Evolutionary conservation across 2,329 filamentous ascomycete species (phyloP).

Genomic region (Lachnellula cervina): DNA sequence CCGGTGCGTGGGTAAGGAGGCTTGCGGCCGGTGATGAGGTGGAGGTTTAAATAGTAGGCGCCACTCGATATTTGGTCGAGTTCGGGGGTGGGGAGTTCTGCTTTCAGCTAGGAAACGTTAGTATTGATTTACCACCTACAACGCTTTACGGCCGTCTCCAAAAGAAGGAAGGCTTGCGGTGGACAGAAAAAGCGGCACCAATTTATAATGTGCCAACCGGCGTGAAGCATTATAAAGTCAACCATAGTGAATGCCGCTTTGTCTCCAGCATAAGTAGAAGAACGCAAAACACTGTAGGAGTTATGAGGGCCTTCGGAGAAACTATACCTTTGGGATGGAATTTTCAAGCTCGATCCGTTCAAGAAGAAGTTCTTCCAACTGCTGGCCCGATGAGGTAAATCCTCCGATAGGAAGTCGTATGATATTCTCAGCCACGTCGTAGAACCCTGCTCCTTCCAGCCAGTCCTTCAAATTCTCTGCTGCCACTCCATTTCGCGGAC

Average conservation of each 20-base stretch:
- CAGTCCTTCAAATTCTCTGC: conserved; percentile 27
- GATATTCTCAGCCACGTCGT: conserved; percentile 27
- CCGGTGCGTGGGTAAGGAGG: conserved; percentile 23
- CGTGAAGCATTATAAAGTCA: too few relatives aligned
- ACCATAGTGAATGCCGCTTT: too few relatives aligned
- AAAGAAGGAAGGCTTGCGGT: too few relatives aligned
- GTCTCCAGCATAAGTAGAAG: too few relatives aligned
- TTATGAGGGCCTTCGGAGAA: neutral
- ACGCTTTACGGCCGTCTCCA: too few relatives aligned
- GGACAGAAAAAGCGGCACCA: too few relatives aligned
- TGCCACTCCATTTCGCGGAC: conserved; percentile 25
- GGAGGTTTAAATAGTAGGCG: conserved; percentile 24
- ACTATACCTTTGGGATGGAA: conserved; percentile 19
- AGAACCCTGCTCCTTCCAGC: conserved; percentile 30
- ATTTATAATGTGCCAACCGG: too few relatives aligned
- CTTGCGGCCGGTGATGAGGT: conserved; percentile 30
- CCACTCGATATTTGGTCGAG: conserved; percentile 17
- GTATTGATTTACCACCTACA: neutral
- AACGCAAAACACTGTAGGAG: too few relatives aligned
- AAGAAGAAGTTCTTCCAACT: conserved; percentile 20
- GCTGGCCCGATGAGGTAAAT: conserved; percentile 13
- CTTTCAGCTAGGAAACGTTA: conserved; percentile 15
- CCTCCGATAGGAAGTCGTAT: conserved; percentile 25
- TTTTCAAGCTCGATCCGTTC: conserved; percentile 22
- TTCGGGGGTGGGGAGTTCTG: conserved; percentile 15